Conservation (phyloP, 2,329 filamentous ascomycete genomes). For the Alternaria longipes region DNA sequence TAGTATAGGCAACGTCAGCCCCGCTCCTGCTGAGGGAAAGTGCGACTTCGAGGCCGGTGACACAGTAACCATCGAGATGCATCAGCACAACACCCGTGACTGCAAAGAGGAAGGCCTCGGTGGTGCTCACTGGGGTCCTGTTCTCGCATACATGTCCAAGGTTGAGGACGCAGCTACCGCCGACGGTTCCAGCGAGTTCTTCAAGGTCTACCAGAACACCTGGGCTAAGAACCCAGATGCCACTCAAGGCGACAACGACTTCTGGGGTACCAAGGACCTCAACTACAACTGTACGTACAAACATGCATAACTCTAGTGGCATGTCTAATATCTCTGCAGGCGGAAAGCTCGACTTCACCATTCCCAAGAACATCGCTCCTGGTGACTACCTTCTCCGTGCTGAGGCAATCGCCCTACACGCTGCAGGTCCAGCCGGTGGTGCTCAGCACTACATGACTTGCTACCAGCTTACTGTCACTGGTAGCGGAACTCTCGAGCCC, state of each 20-base stretch:
- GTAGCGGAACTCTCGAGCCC: constrained; percentile 45
- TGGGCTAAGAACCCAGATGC: constrained; percentile 43
- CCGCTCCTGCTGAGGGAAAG: constrained; percentile 37
- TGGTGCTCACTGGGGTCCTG: constrained; percentile 61
- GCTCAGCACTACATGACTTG: constrained; percentile 59
- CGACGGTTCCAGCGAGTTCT: constrained; percentile 61
- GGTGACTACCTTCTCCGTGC: constrained; percentile 57
- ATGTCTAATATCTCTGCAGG: constrained; percentile 4
- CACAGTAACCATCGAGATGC: constrained; percentile 44
- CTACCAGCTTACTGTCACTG: constrained; percentile 55
- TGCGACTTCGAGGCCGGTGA: constrained; percentile 39
- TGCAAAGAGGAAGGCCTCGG: constrained; percentile 38
- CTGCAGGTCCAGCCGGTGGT: constrained; percentile 49
- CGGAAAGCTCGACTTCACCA: constrained; percentile 43
- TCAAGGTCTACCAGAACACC: constrained; percentile 57
- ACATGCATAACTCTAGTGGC: no score
- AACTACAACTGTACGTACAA: constrained; percentile 47
- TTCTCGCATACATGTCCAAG: constrained; percentile 61
- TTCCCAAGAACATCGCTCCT: constrained; percentile 52
- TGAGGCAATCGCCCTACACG: constrained; percentile 59
- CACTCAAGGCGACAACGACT: constrained; percentile 53
- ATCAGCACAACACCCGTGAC: constrained; percentile 36
- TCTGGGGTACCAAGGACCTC: constrained; percentile 55
- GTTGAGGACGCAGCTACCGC: constrained; percentile 52
- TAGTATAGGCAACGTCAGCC: constrained; percentile 33